phyloP scores from a whole-genome alignment of 148 eudicot species.

The Camellia japonica region DNA sequence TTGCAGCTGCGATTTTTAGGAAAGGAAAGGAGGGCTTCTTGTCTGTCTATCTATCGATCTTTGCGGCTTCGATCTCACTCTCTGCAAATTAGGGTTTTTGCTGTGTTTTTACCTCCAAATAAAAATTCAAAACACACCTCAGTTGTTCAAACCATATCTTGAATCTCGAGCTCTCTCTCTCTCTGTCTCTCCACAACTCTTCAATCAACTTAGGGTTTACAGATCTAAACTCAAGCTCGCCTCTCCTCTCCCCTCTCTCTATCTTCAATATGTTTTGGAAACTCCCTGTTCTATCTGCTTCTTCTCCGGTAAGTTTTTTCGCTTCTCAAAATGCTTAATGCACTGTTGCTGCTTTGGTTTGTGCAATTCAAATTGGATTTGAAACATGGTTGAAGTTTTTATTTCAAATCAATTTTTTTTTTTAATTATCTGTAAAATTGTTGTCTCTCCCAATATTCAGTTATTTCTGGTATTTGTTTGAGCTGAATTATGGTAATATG shows the following conservation, averaged over 20 bases:
- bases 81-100: conserved; percentile 14
- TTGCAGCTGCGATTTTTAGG: neutral
- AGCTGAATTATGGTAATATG: neutral
- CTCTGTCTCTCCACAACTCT: neutral
- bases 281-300: conserved; percentile 71
- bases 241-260: neutral
- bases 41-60: conserved; percentile 1
- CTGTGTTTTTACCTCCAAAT: neutral
- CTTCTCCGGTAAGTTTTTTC: conserved; percentile 70
- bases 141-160: neutral
- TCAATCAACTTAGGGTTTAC: conserved; percentile 20
- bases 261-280: conserved; percentile 77
- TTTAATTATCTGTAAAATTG: neutral
- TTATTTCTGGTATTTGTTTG: neutral
- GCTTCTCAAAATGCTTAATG: neutral
- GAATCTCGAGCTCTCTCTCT: neutral
- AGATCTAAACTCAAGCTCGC: conserved; percentile 11
- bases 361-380: conserved; percentile 1
- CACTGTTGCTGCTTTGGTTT: neutral
- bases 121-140: neutral
- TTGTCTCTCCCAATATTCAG: neutral
- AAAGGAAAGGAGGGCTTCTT: neutral
- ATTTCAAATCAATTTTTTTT: neutral
- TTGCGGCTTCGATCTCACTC: conserved; percentile 7
- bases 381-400: neutral